Percentiles rank a stretch among this genome's conserved stretches.
Conservation (phyloP, 768 basidiomycete species). For the Lactarius pseudohatsudake region DNA sequence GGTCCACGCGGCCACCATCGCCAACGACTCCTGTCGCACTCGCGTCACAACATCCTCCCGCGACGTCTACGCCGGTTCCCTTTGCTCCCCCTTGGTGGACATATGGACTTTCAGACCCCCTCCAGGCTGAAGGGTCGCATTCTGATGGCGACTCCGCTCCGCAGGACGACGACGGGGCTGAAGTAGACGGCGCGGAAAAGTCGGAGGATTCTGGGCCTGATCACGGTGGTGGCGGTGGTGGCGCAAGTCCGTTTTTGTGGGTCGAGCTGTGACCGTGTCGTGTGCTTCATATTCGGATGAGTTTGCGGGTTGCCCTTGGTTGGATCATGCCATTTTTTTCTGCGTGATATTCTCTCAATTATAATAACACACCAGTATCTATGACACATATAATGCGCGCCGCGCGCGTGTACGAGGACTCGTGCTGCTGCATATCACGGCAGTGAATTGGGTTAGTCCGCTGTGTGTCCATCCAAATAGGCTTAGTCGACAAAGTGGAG, state of each 20-base stretch:
- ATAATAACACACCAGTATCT: neutral
- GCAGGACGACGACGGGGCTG: conserved; percentile 10
- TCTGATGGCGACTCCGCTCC: neutral
- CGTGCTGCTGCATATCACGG: neutral
- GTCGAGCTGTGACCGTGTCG: conserved; percentile 18
- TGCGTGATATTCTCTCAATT: neutral
- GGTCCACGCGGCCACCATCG: conserved; percentile 3
- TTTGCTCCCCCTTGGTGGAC: conserved; percentile 14
- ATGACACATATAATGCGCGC: neutral
- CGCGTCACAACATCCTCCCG: conserved; percentile 3
- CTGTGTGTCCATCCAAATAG: neutral
- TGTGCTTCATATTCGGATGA: neutral
- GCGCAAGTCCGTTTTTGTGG: conserved; percentile 12
- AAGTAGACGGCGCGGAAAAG: conserved; percentile 26
- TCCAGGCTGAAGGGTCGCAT: conserved; percentile 1
- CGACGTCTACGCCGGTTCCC: conserved; percentile 2
- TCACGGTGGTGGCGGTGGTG: neutral
- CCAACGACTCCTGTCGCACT: neutral
- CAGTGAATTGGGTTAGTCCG: neutral
- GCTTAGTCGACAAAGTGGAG: neutral
- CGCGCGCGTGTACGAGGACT: neutral
- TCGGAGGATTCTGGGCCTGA: conserved; percentile 17
- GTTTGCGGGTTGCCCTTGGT: neutral
- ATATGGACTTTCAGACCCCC: conserved; percentile 9
- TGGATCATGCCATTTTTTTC: neutral